Conservation (phyloP, 345 rosid genomes). For the Pelargonium nanum region DNA sequence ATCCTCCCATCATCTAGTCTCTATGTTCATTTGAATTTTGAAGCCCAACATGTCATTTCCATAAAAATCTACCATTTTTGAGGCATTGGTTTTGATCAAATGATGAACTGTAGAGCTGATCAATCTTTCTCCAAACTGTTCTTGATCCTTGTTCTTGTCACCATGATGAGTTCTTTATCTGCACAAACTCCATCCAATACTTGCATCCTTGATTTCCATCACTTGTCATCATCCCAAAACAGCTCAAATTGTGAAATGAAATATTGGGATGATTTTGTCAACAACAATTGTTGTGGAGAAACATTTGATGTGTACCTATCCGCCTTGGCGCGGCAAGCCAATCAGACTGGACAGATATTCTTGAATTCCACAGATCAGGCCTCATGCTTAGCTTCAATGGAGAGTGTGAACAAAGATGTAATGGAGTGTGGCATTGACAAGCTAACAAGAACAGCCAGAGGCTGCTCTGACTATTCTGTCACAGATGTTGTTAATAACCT, state of each 20-base stretch:
- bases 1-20: too few relatives aligned
- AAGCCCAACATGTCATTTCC: too few relatives aligned
- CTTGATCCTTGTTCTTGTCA: slow-evolving; percentile 9
- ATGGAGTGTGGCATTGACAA: slow-evolving; percentile 25
- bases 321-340: slow-evolving; percentile 32
- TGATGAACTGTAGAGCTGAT: slow-evolving; percentile 2
- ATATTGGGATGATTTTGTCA: slow-evolving; percentile 32
- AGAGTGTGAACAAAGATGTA: slow-evolving; percentile 8
- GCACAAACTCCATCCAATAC: slow-evolving; percentile 1
- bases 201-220: slow-evolving; percentile 29
- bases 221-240: slow-evolving; percentile 4
- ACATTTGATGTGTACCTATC: slow-evolving; percentile 28
- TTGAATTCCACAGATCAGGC: slow-evolving; percentile 27
- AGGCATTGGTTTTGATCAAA: background rate
- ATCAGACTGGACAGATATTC: slow-evolving; percentile 27
- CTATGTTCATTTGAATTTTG: too few relatives aligned
- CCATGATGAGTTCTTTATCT: background rate
- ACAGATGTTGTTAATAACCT: slow-evolving; percentile 21
- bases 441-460: slow-evolving; percentile 29
- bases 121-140: background rate
- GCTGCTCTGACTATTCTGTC: slow-evolving; percentile 33
- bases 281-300: slow-evolving; percentile 18
- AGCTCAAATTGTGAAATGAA: slow-evolving; percentile 14
- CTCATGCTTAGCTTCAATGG: slow-evolving; percentile 26
- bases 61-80: too few relatives aligned